A percentile compares a stretch with the other conserved stretches of the same genome.
phyloP scores from a whole-genome alignment of 371 early-diverging fungal species.

The Mortierella sp. region DNA sequence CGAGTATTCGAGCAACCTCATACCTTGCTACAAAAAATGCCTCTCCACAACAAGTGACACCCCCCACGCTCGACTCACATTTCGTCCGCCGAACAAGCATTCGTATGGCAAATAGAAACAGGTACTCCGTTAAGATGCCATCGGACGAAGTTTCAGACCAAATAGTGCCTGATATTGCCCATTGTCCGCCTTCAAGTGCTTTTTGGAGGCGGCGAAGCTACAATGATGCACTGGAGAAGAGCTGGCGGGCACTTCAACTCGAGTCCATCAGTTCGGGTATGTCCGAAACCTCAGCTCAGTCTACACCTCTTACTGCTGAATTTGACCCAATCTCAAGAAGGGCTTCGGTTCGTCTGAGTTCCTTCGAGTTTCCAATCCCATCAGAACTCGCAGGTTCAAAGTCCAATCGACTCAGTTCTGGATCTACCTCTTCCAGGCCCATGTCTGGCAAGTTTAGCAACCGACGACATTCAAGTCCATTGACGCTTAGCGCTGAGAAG shows the following conservation, averaged over 20 bases:
- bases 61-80: slow-evolving; percentile 40
- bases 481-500: slow-evolving; percentile 23
- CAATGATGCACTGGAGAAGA: slow-evolving; percentile 38
- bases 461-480: slow-evolving; percentile 50
- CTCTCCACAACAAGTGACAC: slow-evolving; percentile 21
- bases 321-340: slow-evolving; percentile 3
- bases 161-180: background rate
- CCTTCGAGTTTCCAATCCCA: slow-evolving; percentile 37
- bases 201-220: slow-evolving; percentile 51
- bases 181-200: background rate
- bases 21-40: slow-evolving; percentile 34
- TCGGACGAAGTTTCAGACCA: slow-evolving; percentile 26
- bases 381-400: slow-evolving; percentile 14
- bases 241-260: slow-evolving; percentile 27
- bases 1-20: slow-evolving; percentile 10
- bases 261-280: slow-evolving; percentile 1
- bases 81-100: slow-evolving; percentile 53
- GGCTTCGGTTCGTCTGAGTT: slow-evolving; percentile 25
- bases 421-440: background rate
- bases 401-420: slow-evolving; percentile 10
- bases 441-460: background rate
- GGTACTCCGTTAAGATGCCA: slow-evolving; percentile 55
- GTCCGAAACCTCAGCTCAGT: slow-evolving; percentile 15
- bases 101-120: slow-evolving; percentile 47
- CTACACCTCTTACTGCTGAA: slow-evolving; percentile 19